Conservation (phyloP, 2,329 filamentous ascomycete species). For the Colletotrichum graminicola region DNA sequence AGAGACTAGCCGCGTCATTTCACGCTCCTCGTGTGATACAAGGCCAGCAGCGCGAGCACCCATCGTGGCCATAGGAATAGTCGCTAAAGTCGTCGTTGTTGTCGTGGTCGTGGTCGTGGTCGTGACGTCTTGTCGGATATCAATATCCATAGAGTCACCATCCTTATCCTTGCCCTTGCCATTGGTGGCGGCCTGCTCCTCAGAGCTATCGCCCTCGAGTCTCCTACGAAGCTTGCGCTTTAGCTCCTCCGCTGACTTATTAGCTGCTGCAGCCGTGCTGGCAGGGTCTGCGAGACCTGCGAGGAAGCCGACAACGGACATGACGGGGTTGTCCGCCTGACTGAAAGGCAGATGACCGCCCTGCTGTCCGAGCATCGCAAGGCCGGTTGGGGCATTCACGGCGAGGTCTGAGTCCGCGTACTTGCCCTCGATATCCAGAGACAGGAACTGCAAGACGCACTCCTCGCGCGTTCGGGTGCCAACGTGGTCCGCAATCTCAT, state of each 20-base stretch:
- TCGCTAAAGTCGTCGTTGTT: constrained; percentile 70
- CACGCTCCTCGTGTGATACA: constrained; percentile 94
- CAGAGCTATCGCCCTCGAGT: constrained; percentile 69
- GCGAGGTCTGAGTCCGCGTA: constrained; percentile 83
- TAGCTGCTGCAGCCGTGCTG: constrained; percentile 90
- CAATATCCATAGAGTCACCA: constrained; percentile 74
- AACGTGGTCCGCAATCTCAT: constrained; percentile 90
- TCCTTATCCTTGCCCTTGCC: constrained; percentile 71
- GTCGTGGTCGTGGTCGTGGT: constrained; percentile 64
- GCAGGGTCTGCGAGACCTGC: constrained; percentile 91
- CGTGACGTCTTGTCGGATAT: constrained; percentile 63
- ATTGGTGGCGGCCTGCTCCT: constrained; percentile 55
- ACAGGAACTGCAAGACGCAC: constrained; percentile 95
- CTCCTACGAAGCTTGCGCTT: constrained; percentile 83
- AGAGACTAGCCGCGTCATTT: constrained; percentile 94
- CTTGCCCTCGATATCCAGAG: constrained; percentile 97
- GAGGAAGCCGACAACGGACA: constrained; percentile 95
- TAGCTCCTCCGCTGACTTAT: constrained; percentile 88
- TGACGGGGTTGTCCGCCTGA: constrained; percentile 93
- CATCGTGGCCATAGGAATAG: constrained; percentile 85
- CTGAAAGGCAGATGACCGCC: constrained; percentile 85
- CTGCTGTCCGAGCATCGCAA: constrained; percentile 77
- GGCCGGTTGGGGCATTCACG: constrained; percentile 66
- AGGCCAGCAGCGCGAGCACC: constrained; percentile 89
- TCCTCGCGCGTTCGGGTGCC: constrained; percentile 93